Conservation (phyloP, 352 stramenopile genomes). For the Peronospora belbahrii region DNA sequence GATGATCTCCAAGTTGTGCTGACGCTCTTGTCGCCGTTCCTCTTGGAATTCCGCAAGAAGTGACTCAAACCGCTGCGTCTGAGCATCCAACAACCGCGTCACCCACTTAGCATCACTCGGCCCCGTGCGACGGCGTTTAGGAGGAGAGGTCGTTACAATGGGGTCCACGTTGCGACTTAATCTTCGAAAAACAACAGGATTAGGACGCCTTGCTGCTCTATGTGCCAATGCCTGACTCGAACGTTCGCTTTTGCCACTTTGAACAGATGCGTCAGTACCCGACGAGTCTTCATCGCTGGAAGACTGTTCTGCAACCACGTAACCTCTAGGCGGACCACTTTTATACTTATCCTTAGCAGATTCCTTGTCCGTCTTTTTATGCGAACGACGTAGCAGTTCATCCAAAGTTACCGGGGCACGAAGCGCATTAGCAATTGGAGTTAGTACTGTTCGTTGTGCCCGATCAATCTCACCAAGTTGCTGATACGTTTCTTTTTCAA, state of each 20-base stretch:
- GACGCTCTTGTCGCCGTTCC: constrained; percentile 30
- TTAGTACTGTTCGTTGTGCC: constrained; percentile 16
- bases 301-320: constrained; percentile 14
- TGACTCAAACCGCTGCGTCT: constrained; percentile 30
- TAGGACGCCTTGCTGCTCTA: constrained; percentile 1
- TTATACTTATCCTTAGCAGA: constrained; percentile 5
- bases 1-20: constrained; percentile 36
- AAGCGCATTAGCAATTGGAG: constrained; percentile 10
- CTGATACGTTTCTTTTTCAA: constrained; percentile 28
- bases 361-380: constrained; percentile 17
- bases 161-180: constrained; percentile 7
- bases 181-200: constrained; percentile 2
- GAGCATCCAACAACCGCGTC: constrained; percentile 25
- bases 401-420: constrained; percentile 14
- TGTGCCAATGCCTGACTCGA: constrained; percentile 10
- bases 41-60: constrained; percentile 35
- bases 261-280: constrained; percentile 3
- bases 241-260: constrained; percentile 9
- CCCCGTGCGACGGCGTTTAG: constrained; percentile 16
- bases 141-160: not conserved
- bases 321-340: constrained; percentile 8
- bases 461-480: constrained; percentile 24
- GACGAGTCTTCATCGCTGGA: constrained; percentile 8
- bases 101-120: constrained; percentile 30
- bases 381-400: constrained; percentile 14